Conservation (phyloP, 352 stramenopile species). For the Phytophthora pluvialis region DNA sequence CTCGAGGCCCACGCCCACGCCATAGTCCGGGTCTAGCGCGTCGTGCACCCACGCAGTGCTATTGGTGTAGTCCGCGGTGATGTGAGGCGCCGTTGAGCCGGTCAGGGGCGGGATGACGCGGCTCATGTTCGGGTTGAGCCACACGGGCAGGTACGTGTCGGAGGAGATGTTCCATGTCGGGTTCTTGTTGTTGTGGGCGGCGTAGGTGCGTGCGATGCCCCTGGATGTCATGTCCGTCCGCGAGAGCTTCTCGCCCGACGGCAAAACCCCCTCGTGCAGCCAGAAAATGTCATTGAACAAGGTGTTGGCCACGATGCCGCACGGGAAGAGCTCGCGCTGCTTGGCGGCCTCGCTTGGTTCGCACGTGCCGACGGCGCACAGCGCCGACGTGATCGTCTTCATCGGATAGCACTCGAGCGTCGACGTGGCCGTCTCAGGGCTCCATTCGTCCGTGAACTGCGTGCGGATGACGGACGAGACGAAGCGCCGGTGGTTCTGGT, state of each 20-base stretch:
- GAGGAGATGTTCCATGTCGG: slow-evolving; percentile 49
- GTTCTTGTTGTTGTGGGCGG: slow-evolving; percentile 68
- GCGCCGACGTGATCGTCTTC: slow-evolving; percentile 39
- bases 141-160: slow-evolving; percentile 62
- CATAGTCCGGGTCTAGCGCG: slow-evolving; percentile 44
- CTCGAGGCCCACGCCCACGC: slow-evolving; percentile 62
- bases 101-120: slow-evolving; percentile 64
- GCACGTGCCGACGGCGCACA: slow-evolving; percentile 52
- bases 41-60: slow-evolving; percentile 78
- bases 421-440: slow-evolving; percentile 28
- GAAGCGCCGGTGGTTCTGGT: slow-evolving; percentile 80
- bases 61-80: slow-evolving; percentile 75
- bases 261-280: slow-evolving; percentile 65
- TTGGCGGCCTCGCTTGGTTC: slow-evolving; percentile 23
- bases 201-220: slow-evolving; percentile 55
- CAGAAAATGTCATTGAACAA: slow-evolving; percentile 91
- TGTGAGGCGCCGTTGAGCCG: slow-evolving; percentile 30
- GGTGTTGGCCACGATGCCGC: slow-evolving; percentile 78
- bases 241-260: slow-evolving; percentile 47
- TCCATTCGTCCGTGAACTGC: slow-evolving; percentile 73
- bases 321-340: slow-evolving; percentile 65
- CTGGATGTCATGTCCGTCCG: slow-evolving; percentile 48
- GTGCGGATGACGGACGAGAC: slow-evolving; percentile 69
- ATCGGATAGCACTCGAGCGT: slow-evolving; percentile 63
- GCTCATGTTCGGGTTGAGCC: slow-evolving; percentile 77